A percentile compares a stretch with the other conserved stretches of the same genome.
Conservation (phyloP, 2,329 filamentous ascomycete genomes). For the Paecilomyces niveus region DNA sequence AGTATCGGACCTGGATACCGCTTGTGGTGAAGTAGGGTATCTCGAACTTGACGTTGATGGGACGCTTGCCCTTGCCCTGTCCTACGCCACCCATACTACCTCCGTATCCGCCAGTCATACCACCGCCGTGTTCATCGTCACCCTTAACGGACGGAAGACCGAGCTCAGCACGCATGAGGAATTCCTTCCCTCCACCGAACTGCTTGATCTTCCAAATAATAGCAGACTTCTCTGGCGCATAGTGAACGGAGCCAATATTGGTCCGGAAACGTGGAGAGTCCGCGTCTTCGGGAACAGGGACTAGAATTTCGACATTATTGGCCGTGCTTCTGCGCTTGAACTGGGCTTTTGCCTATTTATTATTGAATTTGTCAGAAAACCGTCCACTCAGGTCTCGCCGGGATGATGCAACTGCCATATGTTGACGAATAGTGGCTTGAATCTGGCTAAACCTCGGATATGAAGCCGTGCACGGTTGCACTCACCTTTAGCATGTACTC, state of each 20-base stretch:
- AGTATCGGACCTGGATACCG: conserved; percentile 94
- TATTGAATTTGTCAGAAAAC: conserved; percentile 1
- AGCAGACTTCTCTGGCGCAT: conserved; percentile 91
- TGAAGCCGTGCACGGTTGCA: not conserved
- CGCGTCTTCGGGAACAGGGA: conserved; percentile 94
- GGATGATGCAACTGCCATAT: not conserved
- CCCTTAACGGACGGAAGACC: conserved; percentile 89
- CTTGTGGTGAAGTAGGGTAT: conserved; percentile 99
- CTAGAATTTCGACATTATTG: conserved; percentile 97
- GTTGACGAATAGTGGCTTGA: not conserved
- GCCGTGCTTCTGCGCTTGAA: conserved; percentile 97
- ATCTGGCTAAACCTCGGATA: not conserved
- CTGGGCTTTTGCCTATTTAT: conserved; percentile 68
- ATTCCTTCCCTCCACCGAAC: conserved; percentile 97
- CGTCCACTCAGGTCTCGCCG: not conserved
- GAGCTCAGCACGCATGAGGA: conserved; percentile 94
- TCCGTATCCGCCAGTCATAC: conserved; percentile 96
- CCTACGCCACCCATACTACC: conserved; percentile 91
- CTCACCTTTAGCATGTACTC: conserved; percentile 93
- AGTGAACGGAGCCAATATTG: conserved; percentile 95
- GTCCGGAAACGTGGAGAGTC: conserved; percentile 94
- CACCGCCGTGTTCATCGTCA: conserved; percentile 89
- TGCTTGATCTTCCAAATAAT: conserved; percentile 99
- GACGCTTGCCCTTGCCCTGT: conserved; percentile 84
- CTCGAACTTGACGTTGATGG: conserved; percentile 98